Conservation (phyloP, 2,329 filamentous ascomycete genomes). For the Ophiostoma quercus region DNA sequence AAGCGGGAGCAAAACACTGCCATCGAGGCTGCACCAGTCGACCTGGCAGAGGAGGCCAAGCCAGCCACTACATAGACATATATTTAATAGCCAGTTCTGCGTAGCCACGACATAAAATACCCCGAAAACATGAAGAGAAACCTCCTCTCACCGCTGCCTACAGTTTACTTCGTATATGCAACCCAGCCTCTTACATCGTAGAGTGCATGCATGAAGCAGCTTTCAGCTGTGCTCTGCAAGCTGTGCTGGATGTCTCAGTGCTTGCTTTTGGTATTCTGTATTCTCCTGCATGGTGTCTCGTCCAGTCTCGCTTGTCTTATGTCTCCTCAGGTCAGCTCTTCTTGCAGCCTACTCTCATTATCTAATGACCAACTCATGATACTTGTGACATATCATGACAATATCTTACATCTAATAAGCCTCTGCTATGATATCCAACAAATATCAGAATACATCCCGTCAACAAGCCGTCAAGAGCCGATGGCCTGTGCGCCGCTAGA, state of each 20-base stretch:
- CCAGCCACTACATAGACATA: too few relatives aligned
- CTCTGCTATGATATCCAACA: too few relatives aligned
- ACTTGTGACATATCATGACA: too few relatives aligned
- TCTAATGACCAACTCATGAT: too few relatives aligned
- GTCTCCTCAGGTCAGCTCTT: neutral
- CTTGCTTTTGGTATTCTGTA: neutral
- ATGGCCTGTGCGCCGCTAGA: slow-evolving; percentile 20
- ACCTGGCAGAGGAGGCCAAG: too few relatives aligned
- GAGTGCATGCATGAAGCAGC: slow-evolving; percentile 11
- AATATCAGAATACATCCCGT: neutral
- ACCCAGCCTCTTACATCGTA: neutral
- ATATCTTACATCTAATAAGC: too few relatives aligned
- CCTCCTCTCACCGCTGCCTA: slow-evolving; percentile 2
- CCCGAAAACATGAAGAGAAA: too few relatives aligned
- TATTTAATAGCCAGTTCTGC: too few relatives aligned
- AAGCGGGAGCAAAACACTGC: too few relatives aligned
- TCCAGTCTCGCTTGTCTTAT: neutral
- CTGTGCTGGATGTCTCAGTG: neutral
- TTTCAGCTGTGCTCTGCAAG: neutral
- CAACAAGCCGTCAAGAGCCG: slow-evolving; percentile 14
- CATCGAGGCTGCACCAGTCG: too few relatives aligned
- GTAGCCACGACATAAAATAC: too few relatives aligned
- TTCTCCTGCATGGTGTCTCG: neutral
- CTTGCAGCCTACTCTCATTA: neutral
- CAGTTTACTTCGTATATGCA: neutral